These are phyloP conservation scores for Eudorina sp. DNA, from an alignment of 139 green algal species.

Conservation along the genomic window DNA sequence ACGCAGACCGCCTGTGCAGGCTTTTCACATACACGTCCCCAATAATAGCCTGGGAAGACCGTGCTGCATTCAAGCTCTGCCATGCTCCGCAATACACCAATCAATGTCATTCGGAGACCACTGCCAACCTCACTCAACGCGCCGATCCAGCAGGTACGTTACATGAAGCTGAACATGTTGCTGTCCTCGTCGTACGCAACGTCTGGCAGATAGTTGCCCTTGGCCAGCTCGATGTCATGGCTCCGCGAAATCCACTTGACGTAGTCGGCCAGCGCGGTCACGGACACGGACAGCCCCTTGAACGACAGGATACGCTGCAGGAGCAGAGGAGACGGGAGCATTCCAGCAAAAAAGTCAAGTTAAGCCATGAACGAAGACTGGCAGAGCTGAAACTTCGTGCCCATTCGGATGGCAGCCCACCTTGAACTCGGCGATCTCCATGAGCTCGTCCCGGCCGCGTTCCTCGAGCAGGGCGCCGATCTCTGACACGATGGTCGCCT, in stretches of 20 bases:
- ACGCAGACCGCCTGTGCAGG: too few relatives aligned
- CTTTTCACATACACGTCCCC: too few relatives aligned
- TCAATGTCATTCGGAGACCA: too few relatives aligned
- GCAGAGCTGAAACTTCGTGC: too few relatives aligned
- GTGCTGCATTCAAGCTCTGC: too few relatives aligned
- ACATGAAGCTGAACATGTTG: conserved; percentile 51
- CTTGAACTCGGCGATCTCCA: conserved; percentile 40
- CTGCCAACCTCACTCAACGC: too few relatives aligned
- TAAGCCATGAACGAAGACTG: too few relatives aligned
- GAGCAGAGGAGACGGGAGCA: not conserved
- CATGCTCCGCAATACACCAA: too few relatives aligned
- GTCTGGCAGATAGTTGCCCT: conserved; percentile 43
- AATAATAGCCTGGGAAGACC: too few relatives aligned
- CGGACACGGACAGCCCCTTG: not conserved
- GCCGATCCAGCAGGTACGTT: too few relatives aligned
- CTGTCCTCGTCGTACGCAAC: conserved; percentile 42
- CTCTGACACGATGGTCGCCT: not conserved
- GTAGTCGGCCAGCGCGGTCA: conserved; percentile 1
- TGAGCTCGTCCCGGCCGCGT: conserved; percentile 34
- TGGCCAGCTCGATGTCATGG: conserved; percentile 27
- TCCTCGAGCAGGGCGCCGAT: conserved; percentile 30
- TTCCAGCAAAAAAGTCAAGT: too few relatives aligned
- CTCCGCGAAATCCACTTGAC: conserved; percentile 15
- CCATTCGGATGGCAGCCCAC: too few relatives aligned
- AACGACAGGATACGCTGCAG: conserved; percentile 2